A percentile compares a stretch with the other conserved stretches of the same genome.
phyloP scores from a whole-genome alignment of 176 grass and related monocot genomes.

The Bolboschoenus planiculmis region DNA sequence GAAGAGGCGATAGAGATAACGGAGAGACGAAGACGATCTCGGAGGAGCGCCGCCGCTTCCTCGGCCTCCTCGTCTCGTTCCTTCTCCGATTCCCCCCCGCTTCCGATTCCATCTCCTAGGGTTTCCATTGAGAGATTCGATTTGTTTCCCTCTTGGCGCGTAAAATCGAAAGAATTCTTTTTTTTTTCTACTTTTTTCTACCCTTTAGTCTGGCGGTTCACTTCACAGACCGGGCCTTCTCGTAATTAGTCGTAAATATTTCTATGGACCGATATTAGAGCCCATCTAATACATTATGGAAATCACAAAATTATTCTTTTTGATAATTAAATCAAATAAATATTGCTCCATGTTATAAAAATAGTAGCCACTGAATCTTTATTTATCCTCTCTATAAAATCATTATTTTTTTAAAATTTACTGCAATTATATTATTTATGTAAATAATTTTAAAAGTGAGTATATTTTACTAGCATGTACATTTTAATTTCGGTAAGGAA shows the following conservation, averaged over 20 bases:
- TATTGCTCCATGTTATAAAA: background rate
- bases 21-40: conserved; percentile 55
- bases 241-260: background rate
- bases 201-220: background rate
- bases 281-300: background rate
- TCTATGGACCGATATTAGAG: background rate
- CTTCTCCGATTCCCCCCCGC: conserved; percentile 8
- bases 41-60: conserved; percentile 44
- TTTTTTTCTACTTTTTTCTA: background rate
- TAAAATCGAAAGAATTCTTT: background rate
- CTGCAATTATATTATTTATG: too few species aligned
- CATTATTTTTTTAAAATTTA: too few species aligned
- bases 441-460: background rate
- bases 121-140: background rate
- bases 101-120: conserved; percentile 10
- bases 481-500: background rate
- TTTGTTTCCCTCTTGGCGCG: conserved; percentile 6
- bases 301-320: too few species aligned
- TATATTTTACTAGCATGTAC: background rate
- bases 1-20: conserved; percentile 65
- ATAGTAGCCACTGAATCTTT: background rate
- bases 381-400: background rate
- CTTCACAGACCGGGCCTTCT: background rate
- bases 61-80: conserved; percentile 42
- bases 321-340: too few species aligned